phyloP scores from a whole-genome alignment of 441 rosid species.

The Pelargonium myrrhifolium region DNA sequence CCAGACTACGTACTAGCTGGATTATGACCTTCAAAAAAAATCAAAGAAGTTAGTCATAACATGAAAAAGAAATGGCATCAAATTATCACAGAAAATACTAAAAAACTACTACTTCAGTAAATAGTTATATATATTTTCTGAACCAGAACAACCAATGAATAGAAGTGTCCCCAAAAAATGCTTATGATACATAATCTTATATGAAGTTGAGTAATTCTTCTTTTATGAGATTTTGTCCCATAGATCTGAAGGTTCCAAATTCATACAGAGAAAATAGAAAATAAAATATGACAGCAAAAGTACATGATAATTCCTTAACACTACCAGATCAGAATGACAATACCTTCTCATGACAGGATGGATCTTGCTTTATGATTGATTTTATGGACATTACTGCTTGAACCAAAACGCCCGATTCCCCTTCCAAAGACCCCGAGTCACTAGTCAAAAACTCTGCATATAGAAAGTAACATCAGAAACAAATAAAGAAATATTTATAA shows the following conservation, averaged over 20 bases:
- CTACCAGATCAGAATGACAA: conserved; percentile 16
- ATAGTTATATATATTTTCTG: background rate
- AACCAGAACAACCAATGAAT: background rate
- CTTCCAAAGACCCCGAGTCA: conserved; percentile 37
- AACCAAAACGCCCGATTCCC: conserved; percentile 61
- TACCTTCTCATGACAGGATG: conserved; percentile 75
- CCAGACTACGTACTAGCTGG: conserved; percentile 72
- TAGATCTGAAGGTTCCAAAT: conserved; percentile 11
- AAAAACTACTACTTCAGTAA: background rate
- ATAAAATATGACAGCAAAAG: background rate
- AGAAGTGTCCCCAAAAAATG: background rate
- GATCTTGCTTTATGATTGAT: conserved; percentile 67
- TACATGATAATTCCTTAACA: conserved; percentile 12
- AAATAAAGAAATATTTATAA: conserved; percentile 9
- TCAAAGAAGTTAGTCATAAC: conserved; percentile 7
- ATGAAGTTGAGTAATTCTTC: background rate
- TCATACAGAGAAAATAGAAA: conserved; percentile 6
- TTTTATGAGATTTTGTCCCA: conserved; percentile 3
- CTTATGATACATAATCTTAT: no score
- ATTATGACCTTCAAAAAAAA: conserved; percentile 52
- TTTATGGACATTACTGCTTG: conserved; percentile 72
- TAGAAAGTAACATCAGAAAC: conserved; percentile 23
- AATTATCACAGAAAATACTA: background rate
- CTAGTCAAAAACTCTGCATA: conserved; percentile 49
- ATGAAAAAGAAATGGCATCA: background rate